A percentile compares a stretch with the other conserved stretches of the same genome.
phyloP scores from a whole-genome alignment of 2,329 filamentous ascomycete species.

The Emericellopsis atlantica region DNA sequence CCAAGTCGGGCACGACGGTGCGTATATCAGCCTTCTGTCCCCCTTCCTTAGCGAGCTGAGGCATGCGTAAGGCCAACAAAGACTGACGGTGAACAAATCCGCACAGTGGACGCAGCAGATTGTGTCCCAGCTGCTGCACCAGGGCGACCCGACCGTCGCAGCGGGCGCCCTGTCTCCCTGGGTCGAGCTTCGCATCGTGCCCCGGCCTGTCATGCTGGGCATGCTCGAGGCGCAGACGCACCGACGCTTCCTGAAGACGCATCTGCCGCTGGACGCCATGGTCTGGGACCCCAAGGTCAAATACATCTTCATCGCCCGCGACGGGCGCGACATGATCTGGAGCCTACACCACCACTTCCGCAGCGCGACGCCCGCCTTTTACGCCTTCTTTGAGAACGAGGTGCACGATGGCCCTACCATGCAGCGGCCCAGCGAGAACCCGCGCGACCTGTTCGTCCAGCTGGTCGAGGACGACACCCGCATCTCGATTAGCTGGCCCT shows the following conservation, averaged over 20 bases:
- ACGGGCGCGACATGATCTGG: slow-evolving; percentile 5
- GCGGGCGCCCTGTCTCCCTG: slow-evolving; percentile 2
- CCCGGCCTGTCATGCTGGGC: neutral
- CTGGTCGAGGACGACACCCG: slow-evolving; percentile 1
- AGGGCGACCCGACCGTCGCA: slow-evolving; percentile 24
- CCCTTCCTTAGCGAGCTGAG: neutral
- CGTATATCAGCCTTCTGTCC: neutral
- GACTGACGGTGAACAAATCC: too few relatives aligned
- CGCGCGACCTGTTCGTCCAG: slow-evolving; percentile 2
- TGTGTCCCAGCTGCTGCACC: slow-evolving; percentile 14
- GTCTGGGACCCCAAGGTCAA: slow-evolving; percentile 2
- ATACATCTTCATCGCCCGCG: slow-evolving; percentile 4
- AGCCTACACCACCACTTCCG: slow-evolving; percentile 3
- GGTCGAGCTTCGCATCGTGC: slow-evolving; percentile 3
- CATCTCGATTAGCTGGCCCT: slow-evolving; percentile 1
- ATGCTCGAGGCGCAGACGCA: slow-evolving; percentile 1
- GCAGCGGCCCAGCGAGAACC: neutral
- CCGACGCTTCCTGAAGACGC: slow-evolving; percentile 4
- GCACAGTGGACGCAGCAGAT: slow-evolving; percentile 5
- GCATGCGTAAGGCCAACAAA: too few relatives aligned
- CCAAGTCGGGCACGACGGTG: slow-evolving; percentile 4
- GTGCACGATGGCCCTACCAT: slow-evolving; percentile 1
- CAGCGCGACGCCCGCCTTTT: slow-evolving; percentile 1
- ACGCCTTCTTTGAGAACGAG: slow-evolving; percentile 1
- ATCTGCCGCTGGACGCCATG: slow-evolving; percentile 3